Percentiles rank a stretch among this genome's conserved stretches.
phyloP scores from a whole-genome alignment of 192 early-diverging fungal species.

The Umbelopsis sp. region DNA sequence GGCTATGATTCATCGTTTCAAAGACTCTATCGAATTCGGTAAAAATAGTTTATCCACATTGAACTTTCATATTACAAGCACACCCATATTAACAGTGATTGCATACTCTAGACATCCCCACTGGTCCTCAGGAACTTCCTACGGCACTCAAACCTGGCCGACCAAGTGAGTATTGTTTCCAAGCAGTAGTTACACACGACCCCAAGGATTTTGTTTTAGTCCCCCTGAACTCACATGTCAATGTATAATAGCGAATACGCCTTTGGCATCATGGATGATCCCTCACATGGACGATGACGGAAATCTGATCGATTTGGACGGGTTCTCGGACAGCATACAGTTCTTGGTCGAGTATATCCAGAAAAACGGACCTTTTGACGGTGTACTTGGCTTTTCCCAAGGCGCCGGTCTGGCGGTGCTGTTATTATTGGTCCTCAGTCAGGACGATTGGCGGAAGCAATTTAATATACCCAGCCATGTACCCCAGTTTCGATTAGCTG shows the following conservation, averaged over 20 bases:
- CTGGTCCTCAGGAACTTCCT: not conserved
- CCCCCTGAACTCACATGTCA: too few species aligned
- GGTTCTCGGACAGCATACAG: not conserved
- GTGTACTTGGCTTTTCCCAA: constrained; percentile 11
- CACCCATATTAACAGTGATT: not conserved
- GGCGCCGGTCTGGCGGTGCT: not conserved
- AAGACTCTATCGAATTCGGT: constrained; percentile 9
- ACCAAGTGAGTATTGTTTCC: not conserved
- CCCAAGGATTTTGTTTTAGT: not conserved
- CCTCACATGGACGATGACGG: not conserved
- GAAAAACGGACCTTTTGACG: not conserved
- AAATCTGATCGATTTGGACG: not conserved
- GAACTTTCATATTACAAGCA: too few species aligned
- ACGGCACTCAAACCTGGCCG: not conserved
- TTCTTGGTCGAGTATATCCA: not conserved
- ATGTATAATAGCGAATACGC: not conserved
- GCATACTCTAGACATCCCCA: not conserved
- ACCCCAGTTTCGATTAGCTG: not conserved
- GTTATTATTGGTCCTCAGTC: constrained; percentile 12
- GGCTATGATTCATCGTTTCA: not conserved
- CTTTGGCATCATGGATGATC: constrained; percentile 5
- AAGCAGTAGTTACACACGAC: not conserved
- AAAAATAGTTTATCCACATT: not conserved
- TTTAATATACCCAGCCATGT: not conserved
- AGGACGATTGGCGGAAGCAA: not conserved